Evolutionary conservation across 768 basidiomycete genomes (phyloP).

Genomic region (Psilocybe subaeruginosa): DNA sequence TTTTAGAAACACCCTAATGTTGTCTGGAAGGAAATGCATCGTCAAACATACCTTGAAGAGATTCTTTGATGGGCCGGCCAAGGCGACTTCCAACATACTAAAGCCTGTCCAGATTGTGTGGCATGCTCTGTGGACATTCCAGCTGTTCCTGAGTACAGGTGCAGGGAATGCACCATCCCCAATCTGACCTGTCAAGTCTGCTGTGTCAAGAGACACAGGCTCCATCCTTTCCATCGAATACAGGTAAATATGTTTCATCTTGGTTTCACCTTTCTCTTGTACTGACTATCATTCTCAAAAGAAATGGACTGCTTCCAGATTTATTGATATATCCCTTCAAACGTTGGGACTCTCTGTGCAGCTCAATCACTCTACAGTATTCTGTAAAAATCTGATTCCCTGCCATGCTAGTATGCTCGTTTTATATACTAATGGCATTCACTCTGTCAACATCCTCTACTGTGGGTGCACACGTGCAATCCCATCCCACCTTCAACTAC

Average conservation of each 20-base stretch:
- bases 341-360: neutral
- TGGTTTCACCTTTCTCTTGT: neutral
- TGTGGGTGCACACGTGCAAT: neutral
- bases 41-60: neutral
- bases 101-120: neutral
- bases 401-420: conserved; percentile 3
- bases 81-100: neutral
- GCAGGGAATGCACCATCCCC: conserved; percentile 2
- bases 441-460: neutral
- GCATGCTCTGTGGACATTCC: neutral
- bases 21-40: neutral
- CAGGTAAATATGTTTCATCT: neutral
- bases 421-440: conserved; percentile 10
- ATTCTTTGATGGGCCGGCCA: neutral
- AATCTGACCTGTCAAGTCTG: conserved; percentile 3
- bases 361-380: neutral
- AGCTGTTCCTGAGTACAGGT: neutral
- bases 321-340: neutral
- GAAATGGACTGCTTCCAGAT: conserved; percentile 1
- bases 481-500: conserved; percentile 7
- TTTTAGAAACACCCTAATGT: neutral
- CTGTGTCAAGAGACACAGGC: conserved; percentile 8
- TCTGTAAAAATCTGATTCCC: neutral
- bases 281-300: neutral
- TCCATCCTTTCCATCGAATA: conserved; percentile 6